Conservation (phyloP, 2,329 filamentous ascomycete species). For the Colletotrichum sp. region DNA sequence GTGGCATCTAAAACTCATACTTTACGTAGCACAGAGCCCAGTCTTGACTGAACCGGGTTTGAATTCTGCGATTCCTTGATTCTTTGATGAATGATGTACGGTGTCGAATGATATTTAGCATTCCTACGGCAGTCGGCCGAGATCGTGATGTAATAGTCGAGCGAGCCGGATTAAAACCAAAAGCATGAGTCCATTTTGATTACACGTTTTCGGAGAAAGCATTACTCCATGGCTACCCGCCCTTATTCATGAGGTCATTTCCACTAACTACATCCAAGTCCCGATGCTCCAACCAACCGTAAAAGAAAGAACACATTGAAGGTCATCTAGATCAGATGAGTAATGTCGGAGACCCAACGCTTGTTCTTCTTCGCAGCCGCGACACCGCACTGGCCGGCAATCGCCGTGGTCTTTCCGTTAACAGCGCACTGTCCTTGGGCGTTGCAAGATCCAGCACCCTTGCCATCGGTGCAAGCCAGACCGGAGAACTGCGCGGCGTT, state of each 20-base stretch:
- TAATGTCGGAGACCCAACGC: not conserved
- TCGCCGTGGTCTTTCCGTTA: conserved; percentile 13
- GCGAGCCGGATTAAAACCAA: not conserved
- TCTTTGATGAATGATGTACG: fast-evolving
- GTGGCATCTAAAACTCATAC: not conserved
- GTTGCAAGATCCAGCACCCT: conserved; percentile 13
- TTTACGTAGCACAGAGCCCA: not conserved
- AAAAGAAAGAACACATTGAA: not conserved
- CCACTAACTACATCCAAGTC: not conserved
- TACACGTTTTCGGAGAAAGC: not conserved
- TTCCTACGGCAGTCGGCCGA: not conserved
- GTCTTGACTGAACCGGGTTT: not conserved
- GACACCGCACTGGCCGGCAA: conserved; percentile 14
- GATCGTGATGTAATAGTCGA: not conserved
- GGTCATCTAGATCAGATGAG: not conserved
- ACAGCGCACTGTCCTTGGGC: conserved; percentile 4
- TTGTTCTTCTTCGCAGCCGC: conserved; percentile 5
- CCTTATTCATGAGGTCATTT: not conserved
- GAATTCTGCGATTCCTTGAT: fast-evolving
- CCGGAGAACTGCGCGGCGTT: conserved; percentile 2
- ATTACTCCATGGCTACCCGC: not conserved
- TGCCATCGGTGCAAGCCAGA: conserved; percentile 12
- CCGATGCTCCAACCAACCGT: not conserved
- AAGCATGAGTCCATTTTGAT: not conserved
- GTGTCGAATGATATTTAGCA: not conserved